Evolutionary conservation across 2,329 filamentous ascomycete genomes (phyloP).

Genomic region (Fusarium circinatum): DNA sequence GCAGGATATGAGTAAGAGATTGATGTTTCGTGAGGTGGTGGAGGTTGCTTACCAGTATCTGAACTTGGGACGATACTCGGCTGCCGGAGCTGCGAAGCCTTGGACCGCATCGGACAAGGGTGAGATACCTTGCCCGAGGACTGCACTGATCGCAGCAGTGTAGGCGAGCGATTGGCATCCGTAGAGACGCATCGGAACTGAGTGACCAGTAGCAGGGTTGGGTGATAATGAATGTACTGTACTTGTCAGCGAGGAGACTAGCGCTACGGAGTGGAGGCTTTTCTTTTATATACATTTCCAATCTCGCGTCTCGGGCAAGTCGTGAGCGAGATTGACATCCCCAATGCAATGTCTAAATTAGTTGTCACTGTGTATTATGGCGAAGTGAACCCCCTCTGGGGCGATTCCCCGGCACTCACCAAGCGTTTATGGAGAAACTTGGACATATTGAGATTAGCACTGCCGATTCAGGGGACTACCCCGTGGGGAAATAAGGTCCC

Average conservation of each 20-base stretch:
- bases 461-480: background rate
- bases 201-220: background rate
- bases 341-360: background rate
- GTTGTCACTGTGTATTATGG: background rate
- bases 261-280: background rate
- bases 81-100: background rate
- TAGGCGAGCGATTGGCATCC: background rate
- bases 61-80: background rate
- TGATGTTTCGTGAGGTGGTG: background rate
- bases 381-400: background rate
- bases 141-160: rapidly evolving
- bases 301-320: background rate
- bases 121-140: background rate
- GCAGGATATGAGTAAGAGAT: background rate
- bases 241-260: background rate
- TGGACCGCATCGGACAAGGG: background rate
- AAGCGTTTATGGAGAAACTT: background rate
- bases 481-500: background rate
- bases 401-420: background rate
- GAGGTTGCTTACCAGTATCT: background rate
- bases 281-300: background rate
- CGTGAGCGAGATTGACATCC: background rate
- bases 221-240: background rate
- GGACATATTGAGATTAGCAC: background rate
- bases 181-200: background rate